phyloP scores from a whole-genome alignment of 2,329 filamentous ascomycete species.

The Aureobasidium uvarum region DNA sequence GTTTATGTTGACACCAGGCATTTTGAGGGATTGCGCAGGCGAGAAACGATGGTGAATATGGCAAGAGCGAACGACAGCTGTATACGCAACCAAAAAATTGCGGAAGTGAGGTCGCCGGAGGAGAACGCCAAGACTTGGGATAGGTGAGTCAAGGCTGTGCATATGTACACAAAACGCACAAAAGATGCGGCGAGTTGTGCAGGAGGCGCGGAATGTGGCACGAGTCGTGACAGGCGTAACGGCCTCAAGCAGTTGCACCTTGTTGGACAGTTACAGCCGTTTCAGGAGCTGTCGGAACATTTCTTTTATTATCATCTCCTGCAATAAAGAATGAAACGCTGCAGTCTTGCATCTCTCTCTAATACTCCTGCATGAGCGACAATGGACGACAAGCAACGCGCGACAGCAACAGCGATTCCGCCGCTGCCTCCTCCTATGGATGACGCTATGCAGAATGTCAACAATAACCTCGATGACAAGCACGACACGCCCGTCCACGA shows the following conservation, averaged over 20 bases:
- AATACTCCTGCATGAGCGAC: constrained; percentile 14
- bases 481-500: constrained; percentile 6
- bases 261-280: constrained; percentile 22
- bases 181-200: not conserved
- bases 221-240: constrained; percentile 15
- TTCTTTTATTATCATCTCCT: constrained; percentile 9
- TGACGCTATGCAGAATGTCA: constrained; percentile 12
- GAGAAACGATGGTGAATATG: not conserved
- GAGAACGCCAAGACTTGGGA: not conserved
- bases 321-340: not conserved
- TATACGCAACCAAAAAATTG: constrained; percentile 19
- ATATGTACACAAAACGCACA: not conserved
- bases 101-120: not conserved
- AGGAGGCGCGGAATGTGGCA: not conserved
- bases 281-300: constrained; percentile 22
- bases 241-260: not conserved
- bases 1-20: constrained; percentile 5
- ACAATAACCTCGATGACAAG: not conserved
- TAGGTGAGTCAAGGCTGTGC: constrained; percentile 6
- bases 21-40: not conserved
- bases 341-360: not conserved
- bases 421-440: not conserved
- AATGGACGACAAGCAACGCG: constrained; percentile 10
- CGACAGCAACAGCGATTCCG: not conserved
- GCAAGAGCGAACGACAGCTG: constrained; percentile 3